These are phyloP conservation scores for Darksidea phi DNA, from an alignment of 495 filamentous ascomycete genomes.

Conservation along the genomic window DNA sequence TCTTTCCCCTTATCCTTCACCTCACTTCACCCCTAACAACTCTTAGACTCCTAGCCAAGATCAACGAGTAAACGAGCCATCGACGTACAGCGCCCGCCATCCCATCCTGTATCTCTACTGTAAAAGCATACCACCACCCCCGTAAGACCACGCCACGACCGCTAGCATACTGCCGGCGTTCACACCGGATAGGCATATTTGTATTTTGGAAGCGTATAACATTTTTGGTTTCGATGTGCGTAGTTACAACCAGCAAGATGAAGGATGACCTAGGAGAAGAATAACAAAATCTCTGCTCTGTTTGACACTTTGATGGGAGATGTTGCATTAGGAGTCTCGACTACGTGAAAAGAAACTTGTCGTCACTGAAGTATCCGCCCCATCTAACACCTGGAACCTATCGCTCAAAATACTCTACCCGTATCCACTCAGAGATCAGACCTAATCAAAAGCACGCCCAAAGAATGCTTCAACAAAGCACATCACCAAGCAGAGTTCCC, in stretches of 20 bases:
- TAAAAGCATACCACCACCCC: background rate
- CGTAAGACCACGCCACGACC: background rate
- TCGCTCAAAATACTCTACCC: too few species aligned
- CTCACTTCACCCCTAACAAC: background rate
- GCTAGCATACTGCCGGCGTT: conserved; percentile 7
- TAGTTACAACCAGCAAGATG: background rate
- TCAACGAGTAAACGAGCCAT: conserved; percentile 47
- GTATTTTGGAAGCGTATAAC: background rate
- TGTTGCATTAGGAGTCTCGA: too few species aligned
- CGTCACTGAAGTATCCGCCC: too few species aligned
- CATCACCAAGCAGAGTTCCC: background rate
- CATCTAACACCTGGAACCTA: too few species aligned
- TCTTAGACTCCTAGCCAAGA: conserved; percentile 48
- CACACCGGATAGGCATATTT: background rate
- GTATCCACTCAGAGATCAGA: too few species aligned
- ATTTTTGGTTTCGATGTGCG: background rate
- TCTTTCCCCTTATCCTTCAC: background rate
- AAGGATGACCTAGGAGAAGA: background rate
- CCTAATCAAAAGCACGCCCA: background rate
- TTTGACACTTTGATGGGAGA: background rate
- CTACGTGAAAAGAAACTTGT: too few species aligned
- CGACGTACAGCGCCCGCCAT: background rate
- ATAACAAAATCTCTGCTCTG: background rate
- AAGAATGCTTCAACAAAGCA: background rate
- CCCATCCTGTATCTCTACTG: background rate